Percentiles rank a stretch among this genome's conserved stretches.
phyloP scores from a whole-genome alignment of 2,329 filamentous ascomycete species.

The Fusarium solani-melongenae region DNA sequence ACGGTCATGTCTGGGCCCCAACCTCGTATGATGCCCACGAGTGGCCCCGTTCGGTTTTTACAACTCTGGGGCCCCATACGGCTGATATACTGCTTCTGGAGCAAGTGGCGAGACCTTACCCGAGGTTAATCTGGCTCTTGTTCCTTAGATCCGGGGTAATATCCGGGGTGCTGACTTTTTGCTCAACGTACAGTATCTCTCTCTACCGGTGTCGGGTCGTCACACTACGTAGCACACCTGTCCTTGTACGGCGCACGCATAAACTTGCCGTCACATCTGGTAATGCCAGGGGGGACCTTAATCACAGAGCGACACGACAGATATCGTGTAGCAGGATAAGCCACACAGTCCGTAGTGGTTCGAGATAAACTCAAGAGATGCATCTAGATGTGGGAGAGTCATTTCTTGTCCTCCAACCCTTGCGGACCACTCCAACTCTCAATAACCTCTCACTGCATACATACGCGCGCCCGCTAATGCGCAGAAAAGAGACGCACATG shows the following conservation, averaged over 20 bases:
- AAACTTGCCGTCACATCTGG: background rate
- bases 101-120: background rate
- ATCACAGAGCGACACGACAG: background rate
- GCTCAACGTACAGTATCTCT: background rate
- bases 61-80: slow-evolving; percentile 27
- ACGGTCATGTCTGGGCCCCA: background rate
- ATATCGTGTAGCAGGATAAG: background rate
- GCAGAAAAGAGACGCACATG: background rate
- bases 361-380: background rate
- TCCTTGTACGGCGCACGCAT: background rate
- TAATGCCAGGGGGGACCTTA: background rate
- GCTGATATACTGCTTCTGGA: slow-evolving; percentile 24
- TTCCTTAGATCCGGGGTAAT: slow-evolving; percentile 32
- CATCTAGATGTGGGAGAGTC: background rate
- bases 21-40: slow-evolving; percentile 22
- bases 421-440: background rate
- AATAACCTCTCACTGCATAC: background rate
- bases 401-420: background rate
- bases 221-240: background rate
- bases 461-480: background rate
- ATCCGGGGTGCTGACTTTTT: slow-evolving; percentile 5
- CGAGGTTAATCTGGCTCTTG: slow-evolving; percentile 17
- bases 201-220: background rate
- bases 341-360: background rate
- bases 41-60: slow-evolving; percentile 6